Evolutionary conservation across 306 rosid genomes (phyloP).

Genomic region (Vigna nakashimae): DNA sequence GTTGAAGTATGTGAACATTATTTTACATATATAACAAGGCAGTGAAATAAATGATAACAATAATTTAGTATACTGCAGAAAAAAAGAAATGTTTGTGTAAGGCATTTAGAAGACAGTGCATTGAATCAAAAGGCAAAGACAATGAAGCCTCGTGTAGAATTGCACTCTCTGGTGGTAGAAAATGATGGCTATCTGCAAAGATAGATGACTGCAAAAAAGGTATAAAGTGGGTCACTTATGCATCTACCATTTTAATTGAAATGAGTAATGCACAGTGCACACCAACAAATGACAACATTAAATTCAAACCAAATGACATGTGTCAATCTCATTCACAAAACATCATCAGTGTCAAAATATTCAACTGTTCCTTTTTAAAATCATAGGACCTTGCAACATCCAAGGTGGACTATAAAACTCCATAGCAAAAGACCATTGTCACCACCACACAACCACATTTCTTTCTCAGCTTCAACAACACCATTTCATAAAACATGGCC

Average conservation of each 20-base stretch:
- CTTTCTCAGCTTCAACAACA: background rate
- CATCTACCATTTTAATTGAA: background rate
- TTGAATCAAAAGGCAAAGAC: background rate
- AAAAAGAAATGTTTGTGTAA: too few relatives aligned
- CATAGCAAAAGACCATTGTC: background rate
- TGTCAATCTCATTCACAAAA: background rate
- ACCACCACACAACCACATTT: background rate
- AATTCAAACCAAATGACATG: slow-evolving; percentile 20
- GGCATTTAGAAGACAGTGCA: background rate
- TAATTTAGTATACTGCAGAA: background rate
- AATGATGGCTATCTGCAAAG: slow-evolving; percentile 41
- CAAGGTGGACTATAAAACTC: slow-evolving; percentile 27
- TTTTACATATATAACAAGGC: too few relatives aligned
- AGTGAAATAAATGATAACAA: background rate
- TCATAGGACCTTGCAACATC: background rate
- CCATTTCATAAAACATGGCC: slow-evolving; percentile 36
- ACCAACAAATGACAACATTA: slow-evolving; percentile 52
- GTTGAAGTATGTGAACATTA: background rate
- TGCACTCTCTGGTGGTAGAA: background rate
- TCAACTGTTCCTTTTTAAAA: slow-evolving; percentile 7
- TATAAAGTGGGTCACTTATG: slow-evolving; percentile 32
- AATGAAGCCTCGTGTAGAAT: background rate
- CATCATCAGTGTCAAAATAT: background rate
- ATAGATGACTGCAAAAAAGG: slow-evolving; percentile 3
- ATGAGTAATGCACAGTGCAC: slow-evolving; percentile 8